Evolutionary conservation across 805 yeast species (phyloP), one percentile per base, ranked within the genome.

Genomic region (Teunomyces panamensis): DNA sequence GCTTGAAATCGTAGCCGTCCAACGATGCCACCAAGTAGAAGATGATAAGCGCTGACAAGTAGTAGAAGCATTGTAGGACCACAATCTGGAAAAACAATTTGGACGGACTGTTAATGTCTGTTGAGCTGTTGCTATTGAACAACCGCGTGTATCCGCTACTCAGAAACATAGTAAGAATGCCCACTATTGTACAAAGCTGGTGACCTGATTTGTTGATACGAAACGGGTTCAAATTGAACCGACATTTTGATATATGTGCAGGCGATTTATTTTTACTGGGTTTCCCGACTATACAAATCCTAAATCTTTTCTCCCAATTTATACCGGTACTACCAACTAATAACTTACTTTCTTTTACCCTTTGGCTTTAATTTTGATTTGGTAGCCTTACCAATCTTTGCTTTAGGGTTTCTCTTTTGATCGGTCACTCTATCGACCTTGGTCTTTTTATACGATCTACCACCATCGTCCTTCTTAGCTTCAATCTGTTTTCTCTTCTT

Each of bases 371-470:
- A 24, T n/a, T 39, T 42, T 9, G 42, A 24, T n/a, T 39, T 39
- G 42, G 29, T 27, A 9, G 44, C 27, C 39, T 49, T 49, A 10
- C 52, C 48, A n/a, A 46, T 35, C 28, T 49, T 49, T 35, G 49
- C 52, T 33, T 53, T 51, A 42, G 56, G 49, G 43, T 49, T 59
- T 52, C 74, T 67, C 46, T 74, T 69, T 58, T 78, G 83, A 57
- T 79, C 81, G 8, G 60, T 66, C 33, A 67, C 62, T 60, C 96
- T 80, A 64, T 88, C 96, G 42, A 60, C 69, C 65, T 83, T 82
- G 7, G 97, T 90, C 73, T 90, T 90, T 63, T 86, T 88, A 64
- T 89, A 89, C 30, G 78, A 67, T 69, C 91, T 79, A 9, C 64
- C 62, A 13, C 71, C 67, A 39, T 60, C 62, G 45, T 85, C 88